phyloP scores from a whole-genome alignment of 306 rosid species.

The Oemleria cerasiformis region DNA sequence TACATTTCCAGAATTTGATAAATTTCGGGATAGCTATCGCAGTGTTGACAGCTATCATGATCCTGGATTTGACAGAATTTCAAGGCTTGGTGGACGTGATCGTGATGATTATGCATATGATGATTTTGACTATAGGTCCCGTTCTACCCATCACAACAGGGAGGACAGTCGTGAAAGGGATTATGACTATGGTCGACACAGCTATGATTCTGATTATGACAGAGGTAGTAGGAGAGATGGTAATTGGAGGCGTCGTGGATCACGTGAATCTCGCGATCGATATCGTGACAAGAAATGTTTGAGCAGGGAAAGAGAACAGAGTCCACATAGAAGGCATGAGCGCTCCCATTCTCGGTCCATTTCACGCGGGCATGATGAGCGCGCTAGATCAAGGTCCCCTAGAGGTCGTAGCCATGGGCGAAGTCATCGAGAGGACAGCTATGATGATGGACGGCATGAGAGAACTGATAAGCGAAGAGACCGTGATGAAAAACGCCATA shows the following conservation, averaged over 20 bases:
- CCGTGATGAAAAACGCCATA: constrained; percentile 74
- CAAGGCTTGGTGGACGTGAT: constrained; percentile 63
- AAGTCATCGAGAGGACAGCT: constrained; percentile 81
- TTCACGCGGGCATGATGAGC: constrained; percentile 80
- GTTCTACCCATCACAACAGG: constrained; percentile 56
- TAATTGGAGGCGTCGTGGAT: constrained; percentile 70
- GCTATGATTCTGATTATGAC: constrained; percentile 96
- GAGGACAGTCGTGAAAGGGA: constrained; percentile 87
- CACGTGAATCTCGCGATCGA: constrained; percentile 73
- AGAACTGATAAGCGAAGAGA: constrained; percentile 79
- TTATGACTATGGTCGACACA: constrained; percentile 58
- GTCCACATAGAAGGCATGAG: constrained; percentile 70
- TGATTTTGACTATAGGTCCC: constrained; percentile 75
- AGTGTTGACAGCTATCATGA: constrained; percentile 57
- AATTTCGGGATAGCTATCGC: constrained; percentile 69
- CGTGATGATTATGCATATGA: constrained; percentile 72
- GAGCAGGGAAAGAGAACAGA: constrained; percentile 70
- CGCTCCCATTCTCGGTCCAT: constrained; percentile 64
- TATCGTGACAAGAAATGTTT: constrained; percentile 66
- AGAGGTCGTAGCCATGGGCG: constrained; percentile 78
- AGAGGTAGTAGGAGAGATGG: constrained; percentile 73
- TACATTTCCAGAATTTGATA: constrained; percentile 59
- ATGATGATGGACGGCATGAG: constrained; percentile 60
- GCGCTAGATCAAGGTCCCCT: constrained; percentile 82
- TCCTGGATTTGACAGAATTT: constrained; percentile 62